Base-by-base conservation (phyloP, 225 moss, liverwort and hornwort species). In the Takakia lepidozioides region DNA sequence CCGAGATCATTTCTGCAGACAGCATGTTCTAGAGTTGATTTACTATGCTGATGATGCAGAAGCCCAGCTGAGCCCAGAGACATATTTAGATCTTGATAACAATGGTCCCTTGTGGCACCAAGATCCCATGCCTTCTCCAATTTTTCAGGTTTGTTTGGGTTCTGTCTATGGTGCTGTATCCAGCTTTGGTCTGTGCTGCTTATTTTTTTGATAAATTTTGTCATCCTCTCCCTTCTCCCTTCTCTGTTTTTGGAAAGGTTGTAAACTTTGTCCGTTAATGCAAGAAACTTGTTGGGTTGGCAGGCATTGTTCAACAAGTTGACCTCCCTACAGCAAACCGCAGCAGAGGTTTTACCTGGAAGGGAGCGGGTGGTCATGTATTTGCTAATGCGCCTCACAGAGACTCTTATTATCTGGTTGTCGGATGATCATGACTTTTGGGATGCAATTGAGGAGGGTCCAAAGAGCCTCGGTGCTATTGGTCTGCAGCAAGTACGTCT, bases 71-170 rank as follows among this genome's bases (percentile, higher is more conserved):
- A 71, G 80, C 60, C 70, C 90, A 53, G 84, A 95, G 25, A 82
- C 72, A 7, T 95, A 95, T 56, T 52, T 89, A 52, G 67, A 66
- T 30, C 70, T 90, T 56, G 90, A 95, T 73, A 58, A 66, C 29
- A 72, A 90, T 52, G 89, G 83, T 39, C 56, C 81, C 25, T 57
- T 61, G 17, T 95, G 93, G 93, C 72, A 54, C 25, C 79, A 90
- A 65, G 93, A 95, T 43, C 89, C 93, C 51, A 86, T 95, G 93
- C 93, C 93, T 2, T 86, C 93, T 35, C 76, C 72, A 49, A 84
- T 86, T 61, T 90, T 95, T 63, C 83, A 80, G 80, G 86, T 63
- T 39, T 25, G 8, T 11, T n/a, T n/a, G 28, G 56, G 67, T 68
- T 34, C 29, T 41, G 50, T 42, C 20, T 40, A 55, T 38, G 52